phyloP scores from a whole-genome alignment of 768 basidiomycete species.

The Favolaschia claudopus region DNA sequence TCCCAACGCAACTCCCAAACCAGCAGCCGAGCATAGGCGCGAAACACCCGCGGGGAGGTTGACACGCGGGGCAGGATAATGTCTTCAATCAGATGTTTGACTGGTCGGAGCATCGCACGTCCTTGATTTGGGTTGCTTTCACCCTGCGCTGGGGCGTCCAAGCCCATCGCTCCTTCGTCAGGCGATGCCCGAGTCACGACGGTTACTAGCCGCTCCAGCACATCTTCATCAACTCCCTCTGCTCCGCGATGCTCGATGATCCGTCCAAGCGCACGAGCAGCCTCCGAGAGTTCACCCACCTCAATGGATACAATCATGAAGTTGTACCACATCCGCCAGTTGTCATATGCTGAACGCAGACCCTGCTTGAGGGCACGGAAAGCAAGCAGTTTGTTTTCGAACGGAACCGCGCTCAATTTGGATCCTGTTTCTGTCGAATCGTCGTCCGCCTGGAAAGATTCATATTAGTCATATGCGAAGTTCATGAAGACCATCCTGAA shows the following conservation, averaged over 20 bases:
- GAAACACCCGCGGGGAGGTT: slow-evolving; percentile 74
- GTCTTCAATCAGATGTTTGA: slow-evolving; percentile 76
- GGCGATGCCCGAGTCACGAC: slow-evolving; percentile 72
- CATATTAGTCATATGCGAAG: slow-evolving; percentile 18
- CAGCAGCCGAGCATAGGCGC: slow-evolving; percentile 82
- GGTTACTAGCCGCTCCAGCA: slow-evolving; percentile 88
- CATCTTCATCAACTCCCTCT: slow-evolving; percentile 80
- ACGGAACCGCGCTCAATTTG: slow-evolving; percentile 51
- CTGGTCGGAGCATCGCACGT: slow-evolving; percentile 68
- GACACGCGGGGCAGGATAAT: slow-evolving; percentile 87
- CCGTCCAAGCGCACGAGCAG: slow-evolving; percentile 81
- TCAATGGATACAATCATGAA: slow-evolving; percentile 95
- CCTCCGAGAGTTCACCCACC: slow-evolving; percentile 90
- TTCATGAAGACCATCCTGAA: background rate
- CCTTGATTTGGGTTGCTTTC: slow-evolving; percentile 66
- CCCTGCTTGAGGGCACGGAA: slow-evolving; percentile 94
- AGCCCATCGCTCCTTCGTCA: slow-evolving; percentile 41
- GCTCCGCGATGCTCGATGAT: slow-evolving; percentile 81
- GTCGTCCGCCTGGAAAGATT: background rate
- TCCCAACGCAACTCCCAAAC: slow-evolving; percentile 77
- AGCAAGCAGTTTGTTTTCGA: slow-evolving; percentile 84
- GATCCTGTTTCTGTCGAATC: slow-evolving; percentile 27
- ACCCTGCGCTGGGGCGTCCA: slow-evolving; percentile 26
- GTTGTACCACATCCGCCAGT: slow-evolving; percentile 99
- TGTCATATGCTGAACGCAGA: slow-evolving; percentile 82